Conservation (phyloP, 805 yeast genomes). For the Yarrowia sp. region DNA sequence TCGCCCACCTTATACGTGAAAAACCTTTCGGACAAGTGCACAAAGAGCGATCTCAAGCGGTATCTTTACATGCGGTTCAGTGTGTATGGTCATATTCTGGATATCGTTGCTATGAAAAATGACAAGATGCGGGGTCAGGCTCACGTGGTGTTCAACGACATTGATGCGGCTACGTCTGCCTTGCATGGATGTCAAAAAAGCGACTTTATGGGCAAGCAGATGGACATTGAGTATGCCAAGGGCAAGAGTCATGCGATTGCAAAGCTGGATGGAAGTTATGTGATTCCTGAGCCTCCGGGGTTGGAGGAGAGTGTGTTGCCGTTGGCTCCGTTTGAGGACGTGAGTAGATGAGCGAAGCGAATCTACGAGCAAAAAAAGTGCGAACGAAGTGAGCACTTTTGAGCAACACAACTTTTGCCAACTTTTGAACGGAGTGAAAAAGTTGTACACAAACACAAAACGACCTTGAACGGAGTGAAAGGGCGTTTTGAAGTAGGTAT, state of each 20-base stretch:
- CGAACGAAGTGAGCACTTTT: background rate
- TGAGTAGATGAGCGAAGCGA: background rate
- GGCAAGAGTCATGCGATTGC: conserved; percentile 48
- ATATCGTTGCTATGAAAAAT: conserved; percentile 51
- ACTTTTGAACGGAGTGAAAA: background rate
- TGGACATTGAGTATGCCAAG: conserved; percentile 49
- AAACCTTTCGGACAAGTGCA: conserved; percentile 52
- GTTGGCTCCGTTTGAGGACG: conserved; percentile 31
- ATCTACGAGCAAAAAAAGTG: background rate
- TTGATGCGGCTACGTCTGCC: conserved; percentile 45
- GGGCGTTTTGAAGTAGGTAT: too few species aligned
- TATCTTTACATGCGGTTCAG: conserved; percentile 52
- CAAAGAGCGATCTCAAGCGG: conserved; percentile 48
- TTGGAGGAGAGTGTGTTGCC: conserved; percentile 10
- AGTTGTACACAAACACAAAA: background rate
- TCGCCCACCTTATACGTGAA: conserved; percentile 51
- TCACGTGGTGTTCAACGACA: conserved; percentile 50
- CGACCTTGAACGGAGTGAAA: too few species aligned
- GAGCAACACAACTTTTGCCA: too few species aligned
- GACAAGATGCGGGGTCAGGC: conserved; percentile 56
- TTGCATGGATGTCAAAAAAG: conserved; percentile 44
- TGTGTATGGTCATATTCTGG: conserved; percentile 51
- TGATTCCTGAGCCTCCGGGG: conserved; percentile 16
- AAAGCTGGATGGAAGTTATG: conserved; percentile 47
- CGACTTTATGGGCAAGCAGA: conserved; percentile 49